phyloP scores from a whole-genome alignment of 768 basidiomycete genomes.

The Trametes maxima region DNA sequence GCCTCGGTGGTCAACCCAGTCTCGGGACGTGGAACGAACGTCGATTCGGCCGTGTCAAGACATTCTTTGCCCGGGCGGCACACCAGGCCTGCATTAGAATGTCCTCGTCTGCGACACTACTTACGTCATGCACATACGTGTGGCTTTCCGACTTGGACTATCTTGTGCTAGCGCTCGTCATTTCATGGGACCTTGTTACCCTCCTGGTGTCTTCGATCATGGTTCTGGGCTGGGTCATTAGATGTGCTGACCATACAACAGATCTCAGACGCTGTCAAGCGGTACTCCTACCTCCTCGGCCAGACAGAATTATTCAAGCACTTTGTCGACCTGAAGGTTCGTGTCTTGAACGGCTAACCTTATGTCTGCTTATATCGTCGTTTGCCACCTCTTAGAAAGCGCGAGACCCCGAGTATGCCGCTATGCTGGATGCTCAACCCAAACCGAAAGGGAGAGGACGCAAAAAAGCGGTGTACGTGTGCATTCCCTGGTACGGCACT shows the following conservation, averaged over 20 bases:
- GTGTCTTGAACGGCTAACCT: constrained; percentile 10
- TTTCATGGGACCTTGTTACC: too few species aligned
- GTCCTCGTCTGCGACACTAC: too few species aligned
- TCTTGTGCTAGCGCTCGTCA: too few species aligned
- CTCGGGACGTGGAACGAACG: too few species aligned
- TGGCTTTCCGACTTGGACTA: too few species aligned
- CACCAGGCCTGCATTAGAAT: too few species aligned
- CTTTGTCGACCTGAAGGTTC: constrained; percentile 94
- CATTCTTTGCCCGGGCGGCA: too few species aligned
- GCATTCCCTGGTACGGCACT: neutral
- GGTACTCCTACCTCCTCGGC: constrained; percentile 95
- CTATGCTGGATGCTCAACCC: constrained; percentile 82
- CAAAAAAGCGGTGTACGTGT: constrained; percentile 73
- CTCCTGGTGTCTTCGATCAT: too few species aligned
- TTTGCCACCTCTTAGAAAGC: constrained; percentile 57
- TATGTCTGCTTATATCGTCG: neutral
- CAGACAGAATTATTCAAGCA: constrained; percentile 98
- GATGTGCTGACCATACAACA: constrained; percentile 36
- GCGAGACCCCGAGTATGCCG: constrained; percentile 92
- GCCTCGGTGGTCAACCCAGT: too few species aligned
- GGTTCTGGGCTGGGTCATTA: neutral
- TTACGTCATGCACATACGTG: too few species aligned
- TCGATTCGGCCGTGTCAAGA: too few species aligned
- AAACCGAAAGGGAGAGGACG: constrained; percentile 84
- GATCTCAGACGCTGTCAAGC: constrained; percentile 93